Evolutionary conservation across 148 eudicot species (phyloP), one percentile per base, ranked within the genome.

Genomic region (Pouteria glomerata): DNA sequence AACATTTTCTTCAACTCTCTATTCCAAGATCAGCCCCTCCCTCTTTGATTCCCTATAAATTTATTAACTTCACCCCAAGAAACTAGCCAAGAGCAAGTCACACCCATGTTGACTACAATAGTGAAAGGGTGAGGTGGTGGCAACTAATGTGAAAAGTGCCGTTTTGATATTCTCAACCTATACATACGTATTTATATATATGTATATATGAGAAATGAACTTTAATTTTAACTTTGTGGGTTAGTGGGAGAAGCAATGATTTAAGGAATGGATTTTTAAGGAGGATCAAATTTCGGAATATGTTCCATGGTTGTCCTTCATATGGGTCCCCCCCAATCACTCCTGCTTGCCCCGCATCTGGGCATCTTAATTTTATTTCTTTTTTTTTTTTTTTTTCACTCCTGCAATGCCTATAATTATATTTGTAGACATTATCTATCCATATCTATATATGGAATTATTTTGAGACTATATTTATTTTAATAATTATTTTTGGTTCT

Each of bases 211-310:
- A 8, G 39, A 57, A 19, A 6, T 5, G 50, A 27, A 14, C 7
- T 37, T 29, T 5, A 14, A 15, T 48, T 34, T 31, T 15, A 34
- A 31, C 8, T 16, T 31, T 4, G 24, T 4, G 8, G 14, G 70
- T 48, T 26, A 48, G 53, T 66, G 70, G 56, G 57, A 30, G 21
- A 45, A 45, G 57, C 57, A 66, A 66, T 66, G 56, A 66, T 65
- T 66, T 1, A 27, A 19, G 21, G 21, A 48, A 29, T 47, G 31
- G 57, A 66, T 65, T 66, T 66, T 16, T n/a, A 63, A 39, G 45
- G 34, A 19, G 39, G 57, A 66, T 66, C 37, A 44, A 66, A 48
- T 12, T 30, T 48, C 37, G 70, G 70, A 66, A 27, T 66, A 18
- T 66, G 70, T 66, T 66, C 57, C 70, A 48, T 48, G 2, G 57